These are phyloP conservation scores for Colletotrichum chrysophilum DNA, from an alignment of 2,329 filamentous ascomycete genomes.

Conservation along the genomic window DNA sequence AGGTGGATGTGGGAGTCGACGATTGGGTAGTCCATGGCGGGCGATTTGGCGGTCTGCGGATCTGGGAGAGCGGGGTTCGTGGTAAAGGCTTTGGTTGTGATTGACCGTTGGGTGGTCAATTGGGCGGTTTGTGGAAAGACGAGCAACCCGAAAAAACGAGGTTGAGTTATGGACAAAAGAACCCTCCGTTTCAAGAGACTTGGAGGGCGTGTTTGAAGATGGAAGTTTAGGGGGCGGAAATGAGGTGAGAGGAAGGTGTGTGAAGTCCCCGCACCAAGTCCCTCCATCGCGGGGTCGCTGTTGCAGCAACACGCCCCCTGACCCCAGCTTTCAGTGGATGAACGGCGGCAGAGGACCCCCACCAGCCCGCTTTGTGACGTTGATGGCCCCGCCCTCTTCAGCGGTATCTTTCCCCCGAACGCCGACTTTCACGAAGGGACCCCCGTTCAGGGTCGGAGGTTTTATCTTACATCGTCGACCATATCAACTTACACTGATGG, in stretches of 20 bases:
- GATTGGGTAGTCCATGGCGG: conserved; percentile 57
- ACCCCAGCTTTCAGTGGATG: background rate
- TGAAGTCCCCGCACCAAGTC: conserved; percentile 18
- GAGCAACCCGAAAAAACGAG: background rate
- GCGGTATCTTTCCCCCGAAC: conserved; percentile 16
- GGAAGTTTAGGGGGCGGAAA: background rate
- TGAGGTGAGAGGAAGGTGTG: background rate
- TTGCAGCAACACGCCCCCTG: background rate
- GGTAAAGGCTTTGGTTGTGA: background rate
- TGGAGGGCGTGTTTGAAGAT: background rate
- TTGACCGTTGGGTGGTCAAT: background rate
- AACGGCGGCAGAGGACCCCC: background rate
- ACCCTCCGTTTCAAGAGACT: background rate
- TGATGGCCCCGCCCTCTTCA: conserved; percentile 5
- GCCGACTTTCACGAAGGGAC: background rate
- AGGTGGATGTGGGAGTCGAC: conserved; percentile 94
- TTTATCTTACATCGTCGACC: background rate
- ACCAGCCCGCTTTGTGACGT: conserved; percentile 4
- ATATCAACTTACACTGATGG: background rate
- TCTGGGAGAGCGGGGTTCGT: background rate
- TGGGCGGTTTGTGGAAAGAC: background rate
- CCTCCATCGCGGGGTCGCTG: conserved; percentile 11
- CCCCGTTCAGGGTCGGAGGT: background rate
- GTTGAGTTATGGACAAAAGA: background rate
- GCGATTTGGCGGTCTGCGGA: background rate